phyloP scores from a whole-genome alignment of 176 grass and related monocot species.

The Panicum miliaceum region DNA sequence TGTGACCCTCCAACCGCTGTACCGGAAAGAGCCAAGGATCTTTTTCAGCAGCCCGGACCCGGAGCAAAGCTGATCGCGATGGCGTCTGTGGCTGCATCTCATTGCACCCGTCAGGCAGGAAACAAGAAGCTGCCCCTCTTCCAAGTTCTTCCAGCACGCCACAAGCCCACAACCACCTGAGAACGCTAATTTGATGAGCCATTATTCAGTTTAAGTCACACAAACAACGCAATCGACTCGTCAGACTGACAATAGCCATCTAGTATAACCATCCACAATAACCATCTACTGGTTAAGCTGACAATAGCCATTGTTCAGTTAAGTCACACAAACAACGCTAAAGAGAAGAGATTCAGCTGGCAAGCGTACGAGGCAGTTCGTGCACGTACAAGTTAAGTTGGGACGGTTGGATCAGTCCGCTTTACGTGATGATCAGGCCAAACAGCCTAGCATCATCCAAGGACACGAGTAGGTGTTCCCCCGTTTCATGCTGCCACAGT shows the following conservation, averaged over 20 bases:
- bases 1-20: background rate
- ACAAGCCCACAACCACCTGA: background rate
- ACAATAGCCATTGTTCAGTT: too few relatives aligned
- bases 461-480: background rate
- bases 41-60: background rate
- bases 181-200: constrained; percentile 9
- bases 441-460: background rate
- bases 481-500: background rate
- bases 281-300: too few relatives aligned
- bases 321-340: too few relatives aligned
- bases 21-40: background rate
- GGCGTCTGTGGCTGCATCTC: background rate
- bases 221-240: background rate
- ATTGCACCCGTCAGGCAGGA: background rate
- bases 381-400: background rate
- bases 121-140: background rate
- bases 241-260: too few relatives aligned
- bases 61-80: background rate
- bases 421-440: background rate
- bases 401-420: background rate
- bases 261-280: too few relatives aligned
- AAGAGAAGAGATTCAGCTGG: background rate
- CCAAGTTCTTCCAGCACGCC: background rate
- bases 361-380: too few relatives aligned
- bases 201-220: constrained; percentile 3